Base-by-base conservation (phyloP, 768 basidiomycete species). In the Flagelloscypha sp. region DNA sequence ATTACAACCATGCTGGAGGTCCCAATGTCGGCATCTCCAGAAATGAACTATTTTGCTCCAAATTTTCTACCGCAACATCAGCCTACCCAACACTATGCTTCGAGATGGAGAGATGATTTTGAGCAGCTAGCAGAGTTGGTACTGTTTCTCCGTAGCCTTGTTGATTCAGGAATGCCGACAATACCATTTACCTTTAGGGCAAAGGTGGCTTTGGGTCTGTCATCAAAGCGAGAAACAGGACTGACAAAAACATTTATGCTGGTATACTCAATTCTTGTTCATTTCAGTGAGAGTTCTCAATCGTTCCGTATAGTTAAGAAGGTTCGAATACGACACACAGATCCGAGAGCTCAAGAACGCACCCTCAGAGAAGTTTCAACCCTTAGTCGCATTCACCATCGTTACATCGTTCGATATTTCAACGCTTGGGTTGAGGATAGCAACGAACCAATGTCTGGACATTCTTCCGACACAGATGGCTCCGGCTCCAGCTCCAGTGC, bases 161-260 rank as follows among this genome's bases (percentile, higher is more conserved):
- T 4, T 15, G 16, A 17, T 35, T 27, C 21, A 10, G 17, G n/a
- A 3, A 15, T 22, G 30, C 8, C 29, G 35, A 10, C 36, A 13
- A 27, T 6, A 6, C 24, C 36, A 8, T 29, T 18, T 6, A 15
- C 39, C 10, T 20, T 7, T 42, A 89, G 84, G 90, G 90, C 1
- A 82, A 82, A 51, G 92, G 92, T 1, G 88, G 75, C 0, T 94
- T 89, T 55, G 90, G 90, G 0, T 85, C 87, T n/a, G 90, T 95
- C 0, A 89, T 95, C 20, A 95, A 95, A 53, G 92, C 90, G 3
- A 70, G 81, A 30, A 90, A 94, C 49, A 85, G 78, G 62, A 78
- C 93, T 15, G 92, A 95, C 51, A 72, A 67, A 8, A 69, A 84
- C 16, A 84, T 88, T 37, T 92, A 90, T 52, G 87, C 85, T 9